A percentile compares a stretch with the other conserved stretches of the same genome.
These are phyloP conservation scores for Phytopythium sindhum DNA, from an alignment of 352 stramenopile genomes.

Conservation along the genomic window DNA sequence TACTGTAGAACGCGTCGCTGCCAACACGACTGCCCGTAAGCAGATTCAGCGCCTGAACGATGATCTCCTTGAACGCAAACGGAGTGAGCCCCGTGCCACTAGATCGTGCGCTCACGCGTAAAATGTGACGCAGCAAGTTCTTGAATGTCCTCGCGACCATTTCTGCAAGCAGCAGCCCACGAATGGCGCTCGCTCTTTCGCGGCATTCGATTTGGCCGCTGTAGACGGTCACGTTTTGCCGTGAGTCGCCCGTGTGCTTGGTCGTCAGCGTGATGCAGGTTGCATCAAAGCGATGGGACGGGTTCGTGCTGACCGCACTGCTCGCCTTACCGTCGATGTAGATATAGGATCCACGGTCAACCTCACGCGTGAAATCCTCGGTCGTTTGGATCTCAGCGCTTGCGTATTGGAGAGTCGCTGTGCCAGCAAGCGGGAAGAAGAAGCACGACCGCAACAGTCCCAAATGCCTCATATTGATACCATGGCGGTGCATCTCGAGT, in stretches of 20 bases:
- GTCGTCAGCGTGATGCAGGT: constrained; percentile 62
- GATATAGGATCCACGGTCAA: constrained; percentile 63
- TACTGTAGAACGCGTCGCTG: constrained; percentile 70
- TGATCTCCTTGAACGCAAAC: constrained; percentile 40
- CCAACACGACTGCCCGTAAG: constrained; percentile 52
- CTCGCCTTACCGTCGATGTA: constrained; percentile 54
- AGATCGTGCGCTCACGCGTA: constrained; percentile 40
- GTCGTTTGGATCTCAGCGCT: constrained; percentile 74
- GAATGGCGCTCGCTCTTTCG: constrained; percentile 47
- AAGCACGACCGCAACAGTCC: constrained; percentile 81
- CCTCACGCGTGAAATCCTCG: constrained; percentile 78
- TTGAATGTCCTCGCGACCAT: constrained; percentile 89
- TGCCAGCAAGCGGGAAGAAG: constrained; percentile 68
- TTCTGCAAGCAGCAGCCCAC: constrained; percentile 70
- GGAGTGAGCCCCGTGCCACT: constrained; percentile 40
- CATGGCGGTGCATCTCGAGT: constrained; percentile 84
- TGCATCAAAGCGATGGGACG: constrained; percentile 44
- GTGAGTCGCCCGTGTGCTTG: constrained; percentile 53
- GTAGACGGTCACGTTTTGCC: constrained; percentile 70
- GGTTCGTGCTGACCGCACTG: constrained; percentile 43
- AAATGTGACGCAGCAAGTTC: constrained; percentile 74
- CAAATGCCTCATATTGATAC: constrained; percentile 90
- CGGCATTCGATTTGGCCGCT: constrained; percentile 61
- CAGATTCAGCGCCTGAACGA: constrained; percentile 63
- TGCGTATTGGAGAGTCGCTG: constrained; percentile 77